Evolutionary conservation across 352 stramenopile genomes (phyloP), one percentile per base, ranked within the genome.

Genomic region (Elongisporangium senticosum): DNA sequence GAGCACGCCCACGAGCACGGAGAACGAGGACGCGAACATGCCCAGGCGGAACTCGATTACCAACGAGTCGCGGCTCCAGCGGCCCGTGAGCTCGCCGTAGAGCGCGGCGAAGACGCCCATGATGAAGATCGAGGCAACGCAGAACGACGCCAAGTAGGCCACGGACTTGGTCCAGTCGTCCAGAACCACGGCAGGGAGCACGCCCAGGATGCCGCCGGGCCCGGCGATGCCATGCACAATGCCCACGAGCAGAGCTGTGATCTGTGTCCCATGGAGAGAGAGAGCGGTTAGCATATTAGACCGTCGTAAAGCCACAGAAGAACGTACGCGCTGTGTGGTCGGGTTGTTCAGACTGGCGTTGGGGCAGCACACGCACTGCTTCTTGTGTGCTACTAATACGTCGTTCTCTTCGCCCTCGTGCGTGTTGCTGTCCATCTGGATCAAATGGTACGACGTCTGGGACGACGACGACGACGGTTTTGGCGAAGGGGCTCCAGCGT

Each of bases 61-160:
- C 19, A 71, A 22, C 54, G 83, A 89, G 47, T 79, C 74, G 48
- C 77, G 71, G 23, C 74, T 70, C 54, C 87, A 54, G 28, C 75
- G 77, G 21, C 74, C 74, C 15, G 82, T 92, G 53, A 77, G 49
- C 52, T 87, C 82, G 28, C 91, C 88, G 61, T 96, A 97, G 4
- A 91, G 63, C 13, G 79, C 75, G 8, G 91, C 86, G 74, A 97
- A 98, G 4, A 81, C 71, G 47, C 88, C 91, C 91, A 98, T 98
- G 47, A 93, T 92, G 13, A 96, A 66, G 26, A 91, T 96, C n/a
- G 75, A 93, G 4, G 78, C 75, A n/a, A 90, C 28, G 49, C 89
- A 98, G 71, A 98, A 98, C 7, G 81, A 89, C 3, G 64, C 75
- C 1, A 98, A 65, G 67, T 97, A 97, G 17, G 89, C 55, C 11